Base-by-base conservation (phyloP, 257 asterid genomes). In the Jacaranda mimosifolia region DNA sequence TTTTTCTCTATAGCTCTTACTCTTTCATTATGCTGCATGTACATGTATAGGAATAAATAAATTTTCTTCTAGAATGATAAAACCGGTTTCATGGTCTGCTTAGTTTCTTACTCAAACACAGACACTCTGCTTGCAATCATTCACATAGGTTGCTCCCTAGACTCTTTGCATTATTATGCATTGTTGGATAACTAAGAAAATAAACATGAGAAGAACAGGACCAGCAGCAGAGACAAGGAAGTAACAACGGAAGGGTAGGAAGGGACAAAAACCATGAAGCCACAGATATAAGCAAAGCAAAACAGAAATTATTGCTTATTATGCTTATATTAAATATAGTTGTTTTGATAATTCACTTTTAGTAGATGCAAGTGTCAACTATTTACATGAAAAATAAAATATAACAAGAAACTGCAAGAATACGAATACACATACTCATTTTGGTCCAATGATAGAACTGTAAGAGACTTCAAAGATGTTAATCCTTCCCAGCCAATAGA, bases 401-500 rank as follows among this genome's bases (percentile, higher is more conserved):
- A 13, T 39, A 49, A 40, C 38, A 55, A 74, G 73, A 69, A 68
- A 73, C 63, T 53, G 68, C 39, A 55, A 64, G 53, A 71, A 68
- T 70, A 35, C 17, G 75, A 79, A 81, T 48, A 45, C 19, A 73
- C 87, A 55, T 88, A 91, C 99, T 78, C 69, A 83, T 95, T 95
- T 60, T 85, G 87, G 80, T 76, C 85, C 83, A 95, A 75, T 73
- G 96, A 85, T 39, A 95, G 86, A 88, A 79, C 73, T 36, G 45
- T 68, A 63, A 95, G 94, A 77, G 79, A 85, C 89, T 88, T 93
- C 84, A 93, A 70, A 77, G 91, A 81, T 68, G 89, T 73, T 53
- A 93, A 36, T 81, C 88, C 97, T 80, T 90, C 94, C 99, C 98
- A 95, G 87, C 85, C 77, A 58, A 95, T 73, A 46, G 89, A 86